Evolutionary conservation across 1,284 basidiomycete genomes (phyloP).

Genomic region (Sanghuangporus weigelae): DNA sequence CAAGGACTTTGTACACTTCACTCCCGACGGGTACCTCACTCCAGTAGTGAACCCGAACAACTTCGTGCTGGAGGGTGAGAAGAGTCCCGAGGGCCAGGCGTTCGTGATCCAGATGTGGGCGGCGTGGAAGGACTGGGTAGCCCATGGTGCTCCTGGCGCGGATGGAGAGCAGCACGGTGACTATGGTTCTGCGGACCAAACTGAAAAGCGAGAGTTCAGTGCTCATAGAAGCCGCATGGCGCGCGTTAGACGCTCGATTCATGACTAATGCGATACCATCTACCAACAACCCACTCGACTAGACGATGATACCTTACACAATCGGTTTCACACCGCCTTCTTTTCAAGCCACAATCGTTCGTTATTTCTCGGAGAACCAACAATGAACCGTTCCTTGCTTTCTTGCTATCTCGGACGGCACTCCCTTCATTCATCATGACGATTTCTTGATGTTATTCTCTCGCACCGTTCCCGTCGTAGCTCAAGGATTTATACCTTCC

Average conservation of each 20-base stretch:
- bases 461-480: too few relatives aligned
- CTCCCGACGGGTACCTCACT: conserved; percentile 50
- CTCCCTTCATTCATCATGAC: too few relatives aligned
- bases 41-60: conserved; percentile 69
- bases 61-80: conserved; percentile 41
- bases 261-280: neutral
- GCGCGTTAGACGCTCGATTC: neutral
- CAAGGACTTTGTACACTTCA: conserved; percentile 41
- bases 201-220: neutral
- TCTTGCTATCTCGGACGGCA: too few relatives aligned
- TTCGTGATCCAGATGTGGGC: conserved; percentile 69
- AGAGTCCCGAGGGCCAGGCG: conserved; percentile 58
- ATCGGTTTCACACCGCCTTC: too few relatives aligned
- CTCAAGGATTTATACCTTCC: too few relatives aligned
- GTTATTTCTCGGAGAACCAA: too few relatives aligned
- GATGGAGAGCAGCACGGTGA: conserved; percentile 23
- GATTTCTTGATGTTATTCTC: too few relatives aligned
- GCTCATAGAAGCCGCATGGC: neutral
- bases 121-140: conserved; percentile 67
- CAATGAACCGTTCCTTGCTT: too few relatives aligned
- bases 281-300: too few relatives aligned
- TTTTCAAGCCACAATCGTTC: too few relatives aligned
- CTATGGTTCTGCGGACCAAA: neutral
- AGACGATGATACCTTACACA: too few relatives aligned
- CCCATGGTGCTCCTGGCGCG: conserved; percentile 42